A percentile compares a stretch with the other conserved stretches of the same genome.
These are phyloP conservation scores for Xerocomus minutiporus DNA, from an alignment of 1,284 basidiomycete genomes.

Conservation along the genomic window DNA sequence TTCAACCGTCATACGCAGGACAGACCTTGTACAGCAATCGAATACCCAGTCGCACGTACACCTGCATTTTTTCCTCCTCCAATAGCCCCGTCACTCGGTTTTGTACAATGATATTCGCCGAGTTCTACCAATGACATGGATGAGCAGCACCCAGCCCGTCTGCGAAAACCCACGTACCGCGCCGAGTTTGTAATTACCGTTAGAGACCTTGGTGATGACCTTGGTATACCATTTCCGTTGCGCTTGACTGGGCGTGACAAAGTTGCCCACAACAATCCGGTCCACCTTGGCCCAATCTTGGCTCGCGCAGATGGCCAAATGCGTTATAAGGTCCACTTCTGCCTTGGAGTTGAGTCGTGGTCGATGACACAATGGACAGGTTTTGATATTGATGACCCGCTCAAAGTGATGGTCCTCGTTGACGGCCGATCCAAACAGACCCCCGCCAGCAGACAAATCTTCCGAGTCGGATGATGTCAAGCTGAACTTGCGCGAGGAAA, in stretches of 20 bases:
- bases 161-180: slow-evolving; percentile 53
- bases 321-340: slow-evolving; percentile 91
- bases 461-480: slow-evolving; percentile 44
- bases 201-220: slow-evolving; percentile 78
- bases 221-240: slow-evolving; percentile 97
- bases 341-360: slow-evolving; percentile 80
- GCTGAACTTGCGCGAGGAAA: slow-evolving; percentile 30
- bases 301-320: slow-evolving; percentile 90
- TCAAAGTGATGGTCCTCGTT: slow-evolving; percentile 57
- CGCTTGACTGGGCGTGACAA: slow-evolving; percentile 92
- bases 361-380: slow-evolving; percentile 90
- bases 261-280: slow-evolving; percentile 88
- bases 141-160: not conserved
- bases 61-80: slow-evolving; percentile 98
- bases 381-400: slow-evolving; percentile 91
- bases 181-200: slow-evolving; percentile 85
- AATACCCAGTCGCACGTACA: slow-evolving; percentile 91
- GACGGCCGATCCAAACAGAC: slow-evolving; percentile 1
- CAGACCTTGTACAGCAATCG: slow-evolving; percentile 82
- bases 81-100: slow-evolving; percentile 87
- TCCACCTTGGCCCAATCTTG: slow-evolving; percentile 90
- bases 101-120: slow-evolving; percentile 95
- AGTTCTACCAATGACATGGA: slow-evolving; percentile 53
- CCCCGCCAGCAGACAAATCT: slow-evolving; percentile 29
- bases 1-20: slow-evolving; percentile 2